Base-by-base conservation (phyloP, 2,329 filamentous ascomycete genomes). In the Emmonsia crescens region DNA sequence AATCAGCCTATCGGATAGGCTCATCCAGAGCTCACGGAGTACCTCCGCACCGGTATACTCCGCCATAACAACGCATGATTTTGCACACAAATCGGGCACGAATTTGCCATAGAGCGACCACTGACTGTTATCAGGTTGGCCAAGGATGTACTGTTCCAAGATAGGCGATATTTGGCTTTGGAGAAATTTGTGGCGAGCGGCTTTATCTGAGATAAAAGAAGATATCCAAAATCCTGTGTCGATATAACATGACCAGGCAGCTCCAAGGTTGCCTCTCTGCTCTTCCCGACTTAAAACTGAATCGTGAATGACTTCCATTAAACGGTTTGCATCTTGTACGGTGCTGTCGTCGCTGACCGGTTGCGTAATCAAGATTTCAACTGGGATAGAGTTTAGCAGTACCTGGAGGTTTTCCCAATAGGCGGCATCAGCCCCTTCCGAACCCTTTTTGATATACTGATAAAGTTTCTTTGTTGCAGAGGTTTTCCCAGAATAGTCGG, bases 381-480 rank as follows among this genome's bases (percentile, higher is more conserved):
- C 62, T 4, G 87, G 87, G 14, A 89, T 67, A 6, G 71, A 71
- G 29, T 75, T 72, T 57, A 96, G 71, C 0, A 97, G 75, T 36
- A 79, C 77, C 46, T 82, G 79, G 38, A 96, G 72, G 19, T 82
- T 83, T 31, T 80, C 74, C 94, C 94, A 99, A 70, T 87, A 96
- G 10, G 80, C 82, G 3, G 80, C 76, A 0, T 84, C 79, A 2
- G 88, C 88, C n/a, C 85, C 84, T 69, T 96, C 89, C 0, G 93
- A 96, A 2, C 94, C 93, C 68, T 86, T 89, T 64, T 89, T 86
- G 6, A 97, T 78, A 67, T 95, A 94, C 9, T 85, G 78, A 57
- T 83, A 82, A 3, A 99, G 74, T 27, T 87, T 76, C 63, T 78
- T 83, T 63, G 75, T 80, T 62, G 73, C 82, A 8, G 80, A 71